Base-by-base conservation (phyloP, 164 flowering plant genomes). In the Echeveria elegans region DNA sequence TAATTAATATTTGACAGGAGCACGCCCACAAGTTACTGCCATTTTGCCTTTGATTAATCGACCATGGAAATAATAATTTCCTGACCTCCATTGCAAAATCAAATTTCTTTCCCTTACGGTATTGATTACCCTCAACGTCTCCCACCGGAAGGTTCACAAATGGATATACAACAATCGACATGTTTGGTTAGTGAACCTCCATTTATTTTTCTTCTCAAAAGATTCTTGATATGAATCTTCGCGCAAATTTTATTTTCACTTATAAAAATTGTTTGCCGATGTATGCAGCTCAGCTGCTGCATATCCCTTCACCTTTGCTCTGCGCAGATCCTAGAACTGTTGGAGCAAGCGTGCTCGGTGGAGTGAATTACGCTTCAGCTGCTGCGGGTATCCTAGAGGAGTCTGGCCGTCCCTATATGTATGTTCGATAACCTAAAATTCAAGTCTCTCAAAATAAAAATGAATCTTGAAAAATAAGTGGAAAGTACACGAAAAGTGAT, bases 71-170 rank as follows among this genome's bases (percentile, higher is more conserved):
- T 56, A 88, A 88, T 79, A 88, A 88, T 66, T 43, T 83, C 53
- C 80, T 88, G 21, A 80, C 88, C 63, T 88, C 97, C 6, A 77
- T 92, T n/a, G 97, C 97, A 4, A 89, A 88, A 73, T 96, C 96
- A 28, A 89, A 92, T 72, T 92, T 88, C 64, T n/a, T 88, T 72
- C 68, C 97, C 97, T 67, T 92, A 92, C 63, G 97, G 97, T 19
- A 92, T 92, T 65, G 96, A 92, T 64, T 92, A 89, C 50, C 18
- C 50, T 3, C 1, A n/a, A 15, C n/a, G 18, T 45, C 50, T 15
- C 19, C 50, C 50, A 45, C 50, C 2, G 50, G 50, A 45, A 15
- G 50, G 50, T 45, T 45, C 18, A 15, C 50, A 16, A 45, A 45
- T 45, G 50, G 50, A 45, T 14, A 45, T 2, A 45, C 50, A 45